Conservation (phyloP, 176 grass and related monocot genomes). For the Tuctoria greenei region DNA sequence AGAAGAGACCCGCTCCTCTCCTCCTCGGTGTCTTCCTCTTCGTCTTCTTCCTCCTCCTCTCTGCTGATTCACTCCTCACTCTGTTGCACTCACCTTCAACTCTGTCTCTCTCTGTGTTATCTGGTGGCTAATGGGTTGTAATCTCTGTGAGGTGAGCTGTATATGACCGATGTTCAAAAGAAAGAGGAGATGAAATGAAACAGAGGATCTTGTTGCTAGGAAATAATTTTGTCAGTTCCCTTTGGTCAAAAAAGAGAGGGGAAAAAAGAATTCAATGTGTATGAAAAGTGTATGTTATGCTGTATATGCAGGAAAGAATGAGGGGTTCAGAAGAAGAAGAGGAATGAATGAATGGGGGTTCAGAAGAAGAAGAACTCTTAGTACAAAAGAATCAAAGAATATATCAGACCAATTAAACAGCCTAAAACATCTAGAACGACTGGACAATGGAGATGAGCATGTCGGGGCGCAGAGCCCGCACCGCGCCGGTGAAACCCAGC, state of each 20-base stretch:
- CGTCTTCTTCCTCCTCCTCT: not conserved
- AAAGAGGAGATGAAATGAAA: constrained; percentile 32
- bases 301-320: constrained; percentile 63
- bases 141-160: constrained; percentile 30
- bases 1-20: not conserved
- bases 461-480: constrained; percentile 48
- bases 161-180: constrained; percentile 31
- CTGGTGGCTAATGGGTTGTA: constrained; percentile 32
- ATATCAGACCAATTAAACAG: constrained; percentile 28
- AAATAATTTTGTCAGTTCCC: constrained; percentile 56
- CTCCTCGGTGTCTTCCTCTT: not conserved
- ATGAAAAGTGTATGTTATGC: constrained; percentile 48
- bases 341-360: constrained; percentile 49
- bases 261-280: constrained; percentile 32
- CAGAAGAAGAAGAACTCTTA: constrained; percentile 29
- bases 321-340: constrained; percentile 12
- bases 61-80: constrained; percentile 1
- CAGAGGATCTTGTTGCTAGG: constrained; percentile 27
- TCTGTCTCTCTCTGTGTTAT: constrained; percentile 18
- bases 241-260: constrained; percentile 20
- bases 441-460: constrained; percentile 37
- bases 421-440: constrained; percentile 54
- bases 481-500: constrained; percentile 18
- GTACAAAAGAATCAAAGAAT: constrained; percentile 99
- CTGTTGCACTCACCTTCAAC: not conserved